Evolutionary conservation across 345 rosid species (phyloP).

Genomic region (Cochlearia excelsa): DNA sequence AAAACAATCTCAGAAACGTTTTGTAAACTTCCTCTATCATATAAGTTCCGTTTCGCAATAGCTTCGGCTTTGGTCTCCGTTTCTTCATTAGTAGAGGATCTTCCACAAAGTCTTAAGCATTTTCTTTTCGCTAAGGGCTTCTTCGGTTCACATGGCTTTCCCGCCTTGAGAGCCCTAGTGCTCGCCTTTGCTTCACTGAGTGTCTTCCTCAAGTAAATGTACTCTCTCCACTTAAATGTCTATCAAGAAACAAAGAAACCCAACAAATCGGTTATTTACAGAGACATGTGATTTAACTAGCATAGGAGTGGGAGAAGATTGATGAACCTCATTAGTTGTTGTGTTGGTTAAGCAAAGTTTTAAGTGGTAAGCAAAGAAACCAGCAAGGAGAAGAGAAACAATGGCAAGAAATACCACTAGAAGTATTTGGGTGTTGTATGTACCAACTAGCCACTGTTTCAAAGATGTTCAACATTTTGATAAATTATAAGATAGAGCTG

Average conservation of each 20-base stretch:
- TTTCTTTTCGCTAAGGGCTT: conserved; percentile 42
- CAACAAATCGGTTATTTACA: background rate
- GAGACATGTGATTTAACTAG: background rate
- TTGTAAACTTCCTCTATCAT: conserved; percentile 57
- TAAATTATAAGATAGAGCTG: background rate
- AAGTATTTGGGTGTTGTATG: conserved; percentile 85
- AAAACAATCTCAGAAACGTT: conserved; percentile 60
- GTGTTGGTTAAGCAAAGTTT: conserved; percentile 78
- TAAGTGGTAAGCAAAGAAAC: conserved; percentile 81
- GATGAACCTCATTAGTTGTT: conserved; percentile 79
- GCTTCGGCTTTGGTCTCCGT: conserved; percentile 36
- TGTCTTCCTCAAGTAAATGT: conserved; percentile 70
- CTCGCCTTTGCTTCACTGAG: conserved; percentile 69
- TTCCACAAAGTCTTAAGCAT: conserved; percentile 55
- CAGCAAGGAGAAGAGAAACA: conserved; percentile 72
- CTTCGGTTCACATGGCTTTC: conserved; percentile 44
- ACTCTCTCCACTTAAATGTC: conserved; percentile 95
- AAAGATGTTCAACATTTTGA: background rate
- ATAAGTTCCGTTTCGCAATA: conserved; percentile 47
- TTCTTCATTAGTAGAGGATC: conserved; percentile 50
- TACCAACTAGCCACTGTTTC: conserved; percentile 78
- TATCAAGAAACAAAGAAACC: conserved; percentile 20
- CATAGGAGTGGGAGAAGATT: background rate
- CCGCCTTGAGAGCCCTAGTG: conserved; percentile 59
- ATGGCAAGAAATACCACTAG: conserved; percentile 77